Conservation (phyloP, 202 grass and related monocot genomes). For the Setaria italica region DNA sequence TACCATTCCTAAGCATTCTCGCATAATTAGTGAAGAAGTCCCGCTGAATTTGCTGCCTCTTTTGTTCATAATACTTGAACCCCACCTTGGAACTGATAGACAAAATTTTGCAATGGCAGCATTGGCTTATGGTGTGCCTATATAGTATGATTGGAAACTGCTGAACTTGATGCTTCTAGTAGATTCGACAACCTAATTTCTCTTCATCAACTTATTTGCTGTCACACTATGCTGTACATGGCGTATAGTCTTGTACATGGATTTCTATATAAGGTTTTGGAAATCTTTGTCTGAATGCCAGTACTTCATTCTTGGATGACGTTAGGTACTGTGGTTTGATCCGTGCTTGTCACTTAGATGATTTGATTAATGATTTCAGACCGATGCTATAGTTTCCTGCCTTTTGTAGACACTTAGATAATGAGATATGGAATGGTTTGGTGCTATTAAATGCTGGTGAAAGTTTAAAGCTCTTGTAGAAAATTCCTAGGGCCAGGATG, state of each 20-base stretch:
- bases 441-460: neutral
- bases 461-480: constrained; percentile 16
- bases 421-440: neutral
- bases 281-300: neutral
- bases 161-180: constrained; percentile 4
- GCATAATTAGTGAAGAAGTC: neutral
- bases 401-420: neutral
- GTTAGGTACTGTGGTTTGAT: neutral
- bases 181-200: constrained; percentile 2
- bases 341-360: constrained; percentile 1
- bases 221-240: neutral
- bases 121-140: neutral
- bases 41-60: neutral
- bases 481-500: neutral
- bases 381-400: neutral
- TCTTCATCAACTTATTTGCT: neutral
- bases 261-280: neutral
- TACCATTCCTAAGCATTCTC: neutral
- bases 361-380: constrained; percentile 37
- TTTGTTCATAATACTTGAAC: neutral
- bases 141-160: neutral
- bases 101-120: neutral
- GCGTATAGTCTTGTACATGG: neutral
- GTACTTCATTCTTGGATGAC: constrained; percentile 1
- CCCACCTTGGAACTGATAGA: neutral